phyloP scores from a whole-genome alignment of 345 rosid species.

The Eucalyptus guilfoylei region DNA sequence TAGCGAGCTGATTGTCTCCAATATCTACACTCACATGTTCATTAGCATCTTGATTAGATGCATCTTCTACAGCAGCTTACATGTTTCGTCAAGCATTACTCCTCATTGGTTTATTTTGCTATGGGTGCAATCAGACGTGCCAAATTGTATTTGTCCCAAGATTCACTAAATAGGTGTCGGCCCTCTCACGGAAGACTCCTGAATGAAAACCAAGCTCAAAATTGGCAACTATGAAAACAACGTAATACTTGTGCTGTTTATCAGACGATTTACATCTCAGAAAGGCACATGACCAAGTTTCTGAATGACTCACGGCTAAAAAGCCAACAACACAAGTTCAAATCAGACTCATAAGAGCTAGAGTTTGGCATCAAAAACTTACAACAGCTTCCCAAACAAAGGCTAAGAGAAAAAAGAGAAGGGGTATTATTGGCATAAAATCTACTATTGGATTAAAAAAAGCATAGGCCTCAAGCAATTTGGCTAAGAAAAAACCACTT shows the following conservation, averaged over 20 bases:
- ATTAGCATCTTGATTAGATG: background rate
- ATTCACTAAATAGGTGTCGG: background rate
- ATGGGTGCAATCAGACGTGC: background rate
- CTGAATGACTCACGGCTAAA: background rate
- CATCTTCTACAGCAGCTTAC: background rate
- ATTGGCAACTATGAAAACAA: background rate
- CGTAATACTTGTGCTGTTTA: background rate
- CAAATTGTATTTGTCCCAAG: background rate
- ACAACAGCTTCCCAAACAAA: too few relatives aligned
- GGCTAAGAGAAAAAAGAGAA: too few relatives aligned
- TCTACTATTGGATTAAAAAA: too few relatives aligned
- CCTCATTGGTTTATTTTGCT: background rate
- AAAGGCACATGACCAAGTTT: background rate
- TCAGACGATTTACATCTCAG: background rate
- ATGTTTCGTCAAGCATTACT: background rate
- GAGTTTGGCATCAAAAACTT: background rate
- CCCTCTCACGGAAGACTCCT: background rate
- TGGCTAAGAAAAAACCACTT: too few relatives aligned
- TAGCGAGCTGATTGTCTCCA: background rate
- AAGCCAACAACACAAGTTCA: background rate
- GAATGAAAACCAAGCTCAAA: background rate
- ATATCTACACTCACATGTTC: background rate
- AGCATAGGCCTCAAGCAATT: too few relatives aligned
- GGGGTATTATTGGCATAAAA: too few relatives aligned
- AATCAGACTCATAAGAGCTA: background rate